Evolutionary conservation across 345 rosid genomes (phyloP).

Genomic region (thale cress (Arabidopsis thaliana)): DNA sequence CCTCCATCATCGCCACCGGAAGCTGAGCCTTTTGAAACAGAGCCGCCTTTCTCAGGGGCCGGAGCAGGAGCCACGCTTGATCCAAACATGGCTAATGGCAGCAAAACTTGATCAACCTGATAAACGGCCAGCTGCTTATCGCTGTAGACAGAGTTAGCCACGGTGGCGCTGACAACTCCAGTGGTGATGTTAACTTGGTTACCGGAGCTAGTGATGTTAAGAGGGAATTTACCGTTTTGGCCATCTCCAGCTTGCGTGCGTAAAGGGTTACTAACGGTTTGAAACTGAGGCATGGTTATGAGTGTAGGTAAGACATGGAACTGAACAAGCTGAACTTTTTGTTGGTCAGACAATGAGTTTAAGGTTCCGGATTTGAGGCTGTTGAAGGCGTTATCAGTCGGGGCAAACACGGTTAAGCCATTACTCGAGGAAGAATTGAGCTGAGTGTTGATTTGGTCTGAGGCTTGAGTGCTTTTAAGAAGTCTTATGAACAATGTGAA

Average conservation of each 20-base stretch:
- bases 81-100: conserved; percentile 73
- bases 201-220: conserved; percentile 79
- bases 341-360: conserved; percentile 68
- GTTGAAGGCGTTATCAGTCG: conserved; percentile 74
- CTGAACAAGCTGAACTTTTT: conserved; percentile 77
- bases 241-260: conserved; percentile 84
- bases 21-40: conserved; percentile 49
- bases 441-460: conserved; percentile 74
- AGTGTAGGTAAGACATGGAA: conserved; percentile 76
- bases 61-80: conserved; percentile 70
- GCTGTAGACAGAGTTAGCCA: conserved; percentile 64
- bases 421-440: conserved; percentile 69
- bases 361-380: conserved; percentile 70
- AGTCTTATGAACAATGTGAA: conserved; percentile 68
- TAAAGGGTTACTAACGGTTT: conserved; percentile 87
- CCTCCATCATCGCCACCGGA: conserved; percentile 56
- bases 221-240: conserved; percentile 59
- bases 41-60: conserved; percentile 55
- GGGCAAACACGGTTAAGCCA: conserved; percentile 83
- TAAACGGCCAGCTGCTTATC: conserved; percentile 70
- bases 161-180: conserved; percentile 68
- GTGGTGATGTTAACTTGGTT: conserved; percentile 81
- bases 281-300: conserved; percentile 71
- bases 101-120: conserved; percentile 77
- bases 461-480: conserved; percentile 66